phyloP scores from a whole-genome alignment of 768 basidiomycete species.

The Suillus ampliporus region DNA sequence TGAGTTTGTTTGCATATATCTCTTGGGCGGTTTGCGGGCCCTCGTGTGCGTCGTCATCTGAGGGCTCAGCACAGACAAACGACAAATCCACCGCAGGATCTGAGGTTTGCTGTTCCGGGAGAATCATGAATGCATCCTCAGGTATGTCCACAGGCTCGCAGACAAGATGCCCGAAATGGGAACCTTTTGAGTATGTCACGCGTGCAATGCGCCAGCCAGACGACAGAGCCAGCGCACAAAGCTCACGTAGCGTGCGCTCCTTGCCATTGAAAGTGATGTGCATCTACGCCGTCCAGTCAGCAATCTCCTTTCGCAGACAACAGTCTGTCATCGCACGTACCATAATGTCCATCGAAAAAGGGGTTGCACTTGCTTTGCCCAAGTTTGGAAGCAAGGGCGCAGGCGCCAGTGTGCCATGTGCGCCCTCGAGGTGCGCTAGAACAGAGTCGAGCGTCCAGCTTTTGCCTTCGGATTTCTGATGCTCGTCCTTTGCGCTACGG shows the following conservation, averaged over 20 bases:
- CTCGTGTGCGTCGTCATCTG: conserved; percentile 1
- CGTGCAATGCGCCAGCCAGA: conserved; percentile 68
- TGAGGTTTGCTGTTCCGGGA: not conserved
- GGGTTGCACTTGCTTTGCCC: conserved; percentile 69
- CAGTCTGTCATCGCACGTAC: conserved; percentile 40
- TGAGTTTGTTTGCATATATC: not conserved
- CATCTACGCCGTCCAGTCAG: conserved; percentile 52
- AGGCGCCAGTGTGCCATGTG: conserved; percentile 56
- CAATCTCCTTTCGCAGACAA: not conserved
- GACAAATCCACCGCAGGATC: not conserved
- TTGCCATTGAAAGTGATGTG: conserved; percentile 70
- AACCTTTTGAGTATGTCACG: conserved; percentile 62
- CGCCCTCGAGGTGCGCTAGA: conserved; percentile 54
- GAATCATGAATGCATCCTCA: conserved; percentile 29
- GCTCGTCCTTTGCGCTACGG: conserved; percentile 16
- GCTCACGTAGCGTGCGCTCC: conserved; percentile 72
- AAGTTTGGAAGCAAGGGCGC: conserved; percentile 74
- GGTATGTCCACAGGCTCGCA: conserved; percentile 68
- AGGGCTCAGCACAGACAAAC: conserved; percentile 4
- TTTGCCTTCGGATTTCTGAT: conserved; percentile 18
- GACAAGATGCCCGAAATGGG: conserved; percentile 73
- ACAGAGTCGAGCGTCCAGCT: conserved; percentile 33
- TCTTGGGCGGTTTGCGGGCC: not conserved
- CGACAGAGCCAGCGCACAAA: conserved; percentile 54
- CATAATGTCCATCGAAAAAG: conserved; percentile 73